Base-by-base conservation (phyloP, 371 early-diverging fungal species). In the Apophysomyces trapeziformis region DNA sequence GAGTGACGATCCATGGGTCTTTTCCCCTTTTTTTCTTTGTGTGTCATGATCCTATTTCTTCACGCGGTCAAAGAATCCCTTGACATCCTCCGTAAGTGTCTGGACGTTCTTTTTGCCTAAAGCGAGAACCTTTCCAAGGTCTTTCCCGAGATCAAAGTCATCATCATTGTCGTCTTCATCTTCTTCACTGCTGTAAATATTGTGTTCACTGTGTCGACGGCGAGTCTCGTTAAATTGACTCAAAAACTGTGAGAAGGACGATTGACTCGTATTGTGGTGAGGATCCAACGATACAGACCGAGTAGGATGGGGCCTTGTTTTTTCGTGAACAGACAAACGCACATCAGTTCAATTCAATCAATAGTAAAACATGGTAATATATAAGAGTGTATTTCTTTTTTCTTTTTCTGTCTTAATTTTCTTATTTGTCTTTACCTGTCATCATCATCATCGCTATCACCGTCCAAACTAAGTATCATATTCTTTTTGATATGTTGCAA, bases 401-500 rank as follows among this genome's bases (percentile, higher is more conserved):
- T 26, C 32, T 26, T 26, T 26, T 26, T 26, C 32, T 26, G 32
- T 26, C 32, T 26, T 1, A 26, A 3, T 26, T 26, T 26, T 26
- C 32, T 26, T 26, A 18, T 26, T 63, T 63, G 13, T 77, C 75
- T 39, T 66, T 41, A 41, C 41, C 41, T 41, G 13, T 41, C 41
- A 41, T 41, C 41, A 18, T 65, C 54, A 6, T 74, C 69, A 16
- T 73, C 73, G 9, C 78, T 78, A 57, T 76, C 74, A 16, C 73
- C 72, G 41, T 81, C 78, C 38, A 73, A 18, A 45, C 70, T 77
- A 78, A 82, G 78, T 13, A 76, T 77, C 26, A 78, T 76, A 37
- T 74, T 82, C 54, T 82, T 82, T 44, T 76, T 75, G 9, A 82
- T 82, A 64, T 70, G 79, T 6, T 79, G 76, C 43, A 79, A 63